Evolutionary conservation across 108 stramenopile species (phyloP), one percentile per base, ranked within the genome.

Genomic region (Fragilariopsis cylindrus): DNA sequence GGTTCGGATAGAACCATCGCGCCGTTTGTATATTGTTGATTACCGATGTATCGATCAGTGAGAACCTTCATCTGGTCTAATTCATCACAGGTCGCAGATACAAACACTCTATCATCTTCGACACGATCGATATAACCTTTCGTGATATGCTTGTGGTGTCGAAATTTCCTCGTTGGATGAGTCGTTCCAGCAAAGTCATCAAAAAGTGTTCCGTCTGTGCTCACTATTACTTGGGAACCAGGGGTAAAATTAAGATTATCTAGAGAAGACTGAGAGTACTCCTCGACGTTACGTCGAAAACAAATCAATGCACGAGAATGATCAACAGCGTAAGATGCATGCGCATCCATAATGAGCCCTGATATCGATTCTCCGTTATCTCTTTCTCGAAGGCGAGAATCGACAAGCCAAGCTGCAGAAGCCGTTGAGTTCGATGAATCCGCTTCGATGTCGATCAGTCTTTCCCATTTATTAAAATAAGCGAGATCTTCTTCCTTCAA

Each of bases 401-500:
- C 58, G 7, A 63, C 55, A 21, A 96, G 74, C 95, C 95, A 96
- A 40, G 92, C 69, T 44, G 87, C 77, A 7, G 81, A 47, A 19
- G 80, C 71, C 57, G 70, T 70, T 8, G 57, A 48, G 9, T 55
- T 55, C 7, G 70, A 66, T 48, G 88, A 85, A 47, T 90, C 81
- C 11, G 83, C 81, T 76, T 96, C 95, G 39, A 96, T 62, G 72
- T 96, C 95, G 54, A 96, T 93, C 54, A 96, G 57, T n/a, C 91
- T 84, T 57, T 96, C 91, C 92, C 92, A 96, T 74, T 88, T 85
- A 3, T 73, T 82, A 75, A 96, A 96, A 68, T 96, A 96, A 15
- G 80, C 76, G 12, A 96, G 42, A 65, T 96, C 95, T 11, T 74
- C 72, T 7, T 58, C 70, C 9, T 60, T 44, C 57, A 96, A 71